A percentile compares a stretch with the other conserved stretches of the same genome.
Evolutionary conservation across 257 asterid genomes (phyloP).

Genomic region (Nicotiana sylvestris): DNA sequence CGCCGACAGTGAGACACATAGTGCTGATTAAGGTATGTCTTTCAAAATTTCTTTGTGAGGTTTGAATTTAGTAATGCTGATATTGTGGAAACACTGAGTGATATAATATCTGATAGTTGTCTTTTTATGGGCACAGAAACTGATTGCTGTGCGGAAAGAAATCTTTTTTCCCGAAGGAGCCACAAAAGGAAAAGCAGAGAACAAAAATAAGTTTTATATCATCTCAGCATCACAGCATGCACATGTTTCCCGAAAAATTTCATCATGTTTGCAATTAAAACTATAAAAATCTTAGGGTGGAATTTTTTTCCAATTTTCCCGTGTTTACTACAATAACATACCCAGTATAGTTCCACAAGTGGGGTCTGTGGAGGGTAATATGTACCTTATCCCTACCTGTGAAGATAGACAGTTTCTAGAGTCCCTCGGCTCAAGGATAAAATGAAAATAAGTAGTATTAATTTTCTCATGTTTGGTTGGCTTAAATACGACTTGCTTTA

Average conservation of each 20-base stretch:
- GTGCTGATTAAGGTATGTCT: constrained; percentile 43
- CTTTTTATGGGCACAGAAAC: constrained; percentile 37
- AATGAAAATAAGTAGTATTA: no score
- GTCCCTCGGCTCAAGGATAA: no score
- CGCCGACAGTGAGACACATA: constrained; percentile 13
- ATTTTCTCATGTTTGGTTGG: no score
- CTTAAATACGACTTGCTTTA: background rate
- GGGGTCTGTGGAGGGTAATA: no score
- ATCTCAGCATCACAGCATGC: no score
- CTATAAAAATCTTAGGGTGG: background rate
- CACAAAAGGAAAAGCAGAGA: constrained; percentile 18
- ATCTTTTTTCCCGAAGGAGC: constrained; percentile 22
- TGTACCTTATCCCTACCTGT: no score
- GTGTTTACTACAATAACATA: no score
- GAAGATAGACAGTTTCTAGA: no score
- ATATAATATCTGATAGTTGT: constrained; percentile 21
- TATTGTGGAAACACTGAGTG: constrained; percentile 11
- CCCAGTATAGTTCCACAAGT: no score
- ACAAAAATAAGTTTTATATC: constrained; percentile 18
- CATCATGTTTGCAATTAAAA: background rate
- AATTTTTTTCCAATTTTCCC: background rate
- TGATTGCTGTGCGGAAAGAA: constrained; percentile 28
- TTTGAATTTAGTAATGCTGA: constrained; percentile 18
- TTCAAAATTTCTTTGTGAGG: constrained; percentile 3
- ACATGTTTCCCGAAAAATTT: background rate